Percentiles rank a stretch among this genome's conserved stretches.
Conservation (phyloP, 371 early-diverging fungal genomes). For the Coemansia sp. region DNA sequence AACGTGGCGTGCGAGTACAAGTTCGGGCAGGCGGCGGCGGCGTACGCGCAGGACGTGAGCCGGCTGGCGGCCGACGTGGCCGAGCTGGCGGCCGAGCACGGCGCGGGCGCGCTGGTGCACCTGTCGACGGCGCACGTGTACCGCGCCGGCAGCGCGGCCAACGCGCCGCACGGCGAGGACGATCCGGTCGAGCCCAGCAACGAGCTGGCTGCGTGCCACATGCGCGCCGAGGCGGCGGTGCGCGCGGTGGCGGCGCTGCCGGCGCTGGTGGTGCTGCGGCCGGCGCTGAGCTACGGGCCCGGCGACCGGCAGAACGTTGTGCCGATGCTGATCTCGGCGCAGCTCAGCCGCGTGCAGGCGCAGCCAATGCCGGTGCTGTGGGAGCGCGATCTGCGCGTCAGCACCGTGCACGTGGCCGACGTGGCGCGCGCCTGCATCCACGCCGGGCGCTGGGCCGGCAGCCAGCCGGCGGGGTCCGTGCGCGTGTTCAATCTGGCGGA, state of each 20-base stretch:
- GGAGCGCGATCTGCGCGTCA: conserved; percentile 84
- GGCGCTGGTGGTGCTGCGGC: conserved; percentile 80
- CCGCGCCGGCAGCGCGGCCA: conserved; percentile 48
- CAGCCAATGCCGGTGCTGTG: conserved; percentile 90
- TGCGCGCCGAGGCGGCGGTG: conserved; percentile 78
- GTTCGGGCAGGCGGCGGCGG: conserved; percentile 80
- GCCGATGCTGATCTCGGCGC: conserved; percentile 87
- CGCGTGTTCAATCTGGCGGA: conserved; percentile 78
- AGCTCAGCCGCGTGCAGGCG: conserved; percentile 77
- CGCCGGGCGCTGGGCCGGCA: conserved; percentile 41
- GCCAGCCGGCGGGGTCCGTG: conserved; percentile 39
- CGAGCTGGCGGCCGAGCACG: conserved; percentile 77
- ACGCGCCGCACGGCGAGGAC: conserved; percentile 16
- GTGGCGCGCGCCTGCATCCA: conserved; percentile 78
- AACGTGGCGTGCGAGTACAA: conserved; percentile 91
- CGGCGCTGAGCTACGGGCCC: conserved; percentile 87
- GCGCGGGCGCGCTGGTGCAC: conserved; percentile 74
- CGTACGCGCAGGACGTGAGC: conserved; percentile 84
- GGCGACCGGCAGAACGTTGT: conserved; percentile 64
- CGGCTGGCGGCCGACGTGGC: conserved; percentile 72
- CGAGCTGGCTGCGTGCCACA: conserved; percentile 69
- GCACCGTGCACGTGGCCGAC: conserved; percentile 91
- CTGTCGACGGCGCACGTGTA: conserved; percentile 89
- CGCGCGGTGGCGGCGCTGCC: conserved; percentile 60
- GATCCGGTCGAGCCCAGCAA: conserved; percentile 22